Evolutionary conservation across 2,329 filamentous ascomycete genomes (phyloP).

Genomic region (Alternaria sp.): DNA sequence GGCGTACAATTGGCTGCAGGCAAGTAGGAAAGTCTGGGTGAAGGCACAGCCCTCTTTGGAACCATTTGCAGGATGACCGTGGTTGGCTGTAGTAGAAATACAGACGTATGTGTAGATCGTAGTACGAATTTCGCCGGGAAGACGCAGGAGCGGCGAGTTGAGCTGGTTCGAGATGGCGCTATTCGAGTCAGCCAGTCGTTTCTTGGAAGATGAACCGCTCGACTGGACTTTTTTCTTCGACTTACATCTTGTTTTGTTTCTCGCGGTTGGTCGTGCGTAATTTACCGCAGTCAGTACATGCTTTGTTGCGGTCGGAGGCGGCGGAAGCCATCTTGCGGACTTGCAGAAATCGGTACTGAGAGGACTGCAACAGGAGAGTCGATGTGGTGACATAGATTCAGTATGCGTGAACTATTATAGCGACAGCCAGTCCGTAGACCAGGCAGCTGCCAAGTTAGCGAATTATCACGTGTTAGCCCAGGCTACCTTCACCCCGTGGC

Average conservation of each 20-base stretch:
- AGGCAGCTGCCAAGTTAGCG: neutral
- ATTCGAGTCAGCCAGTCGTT: neutral
- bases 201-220: neutral
- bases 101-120: neutral
- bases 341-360: neutral
- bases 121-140: neutral
- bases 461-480: neutral
- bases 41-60: neutral
- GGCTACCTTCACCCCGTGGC: no score
- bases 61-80: neutral
- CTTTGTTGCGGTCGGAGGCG: neutral
- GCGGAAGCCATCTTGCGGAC: neutral
- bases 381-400: neutral
- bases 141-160: neutral
- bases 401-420: neutral
- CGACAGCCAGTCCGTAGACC: neutral
- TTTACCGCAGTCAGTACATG: rapidly evolving
- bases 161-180: neutral
- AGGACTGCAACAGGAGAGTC: neutral
- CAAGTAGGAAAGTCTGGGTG: neutral
- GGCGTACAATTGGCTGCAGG: neutral
- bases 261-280: no score
- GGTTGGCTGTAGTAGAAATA: rapidly evolving
- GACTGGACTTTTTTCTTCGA: rapidly evolving
- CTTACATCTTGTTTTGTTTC: no score